Evolutionary conservation across 1,284 basidiomycete genomes (phyloP).

Genomic region (Chiua sp.): DNA sequence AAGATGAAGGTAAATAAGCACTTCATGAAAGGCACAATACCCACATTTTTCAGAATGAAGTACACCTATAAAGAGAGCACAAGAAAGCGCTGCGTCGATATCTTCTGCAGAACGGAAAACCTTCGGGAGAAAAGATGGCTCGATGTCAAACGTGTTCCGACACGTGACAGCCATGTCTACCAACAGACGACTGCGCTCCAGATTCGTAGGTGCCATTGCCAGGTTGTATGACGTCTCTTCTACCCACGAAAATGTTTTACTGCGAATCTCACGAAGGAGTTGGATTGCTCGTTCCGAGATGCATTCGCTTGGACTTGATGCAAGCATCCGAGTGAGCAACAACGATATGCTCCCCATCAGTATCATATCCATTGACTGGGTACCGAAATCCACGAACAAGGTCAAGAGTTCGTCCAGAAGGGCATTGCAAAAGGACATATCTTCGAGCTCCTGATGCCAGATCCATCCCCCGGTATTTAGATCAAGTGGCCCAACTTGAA

Average conservation of each 20-base stretch:
- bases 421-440: constrained; percentile 35
- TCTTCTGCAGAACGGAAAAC: too few relatives aligned
- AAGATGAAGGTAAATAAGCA: too few relatives aligned
- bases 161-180: constrained; percentile 39
- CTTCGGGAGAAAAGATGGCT: too few relatives aligned
- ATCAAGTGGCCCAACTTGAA: constrained; percentile 43
- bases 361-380: constrained; percentile 45
- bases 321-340: constrained; percentile 40
- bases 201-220: constrained; percentile 19
- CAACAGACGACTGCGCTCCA: constrained; percentile 25
- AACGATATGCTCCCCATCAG: constrained; percentile 40
- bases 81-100: too few relatives aligned
- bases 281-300: constrained; percentile 14
- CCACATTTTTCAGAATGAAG: too few relatives aligned
- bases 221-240: constrained; percentile 33
- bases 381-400: constrained; percentile 33
- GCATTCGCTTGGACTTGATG: constrained; percentile 21
- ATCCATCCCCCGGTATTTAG: constrained; percentile 14
- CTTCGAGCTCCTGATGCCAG: constrained; percentile 41
- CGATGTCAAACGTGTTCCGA: too few relatives aligned
- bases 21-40: too few relatives aligned
- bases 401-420: constrained; percentile 39
- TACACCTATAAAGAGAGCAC: too few relatives aligned
- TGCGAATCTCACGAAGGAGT: constrained; percentile 38
- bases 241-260: constrained; percentile 42